Conservation (phyloP, 257 asterid species). For the Gentiana straminea region DNA sequence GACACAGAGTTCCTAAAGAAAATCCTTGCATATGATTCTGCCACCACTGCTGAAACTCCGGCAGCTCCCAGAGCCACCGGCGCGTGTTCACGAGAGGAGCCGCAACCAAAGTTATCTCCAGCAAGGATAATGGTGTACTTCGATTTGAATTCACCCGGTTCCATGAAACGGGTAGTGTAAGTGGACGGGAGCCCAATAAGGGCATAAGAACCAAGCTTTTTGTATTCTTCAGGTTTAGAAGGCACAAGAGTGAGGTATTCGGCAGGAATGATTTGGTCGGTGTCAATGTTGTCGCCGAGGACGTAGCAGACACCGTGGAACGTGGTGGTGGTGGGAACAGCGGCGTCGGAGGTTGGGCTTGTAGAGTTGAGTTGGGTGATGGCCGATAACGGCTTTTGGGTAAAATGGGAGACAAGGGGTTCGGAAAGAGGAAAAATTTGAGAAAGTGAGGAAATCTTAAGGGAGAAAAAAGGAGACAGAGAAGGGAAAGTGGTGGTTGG, state of each 20-base stretch:
- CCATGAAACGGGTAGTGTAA: constrained; percentile 55
- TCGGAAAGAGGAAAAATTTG: constrained; percentile 12
- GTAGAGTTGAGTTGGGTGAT: constrained; percentile 24
- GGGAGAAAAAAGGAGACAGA: constrained; percentile 19
- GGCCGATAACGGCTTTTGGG: constrained; percentile 13
- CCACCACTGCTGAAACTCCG: constrained; percentile 81
- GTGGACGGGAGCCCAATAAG: constrained; percentile 68
- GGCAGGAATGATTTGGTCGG: constrained; percentile 97
- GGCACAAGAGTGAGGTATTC: constrained; percentile 94
- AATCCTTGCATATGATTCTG: constrained; percentile 84
- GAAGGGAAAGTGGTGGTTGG: constrained; percentile 22
- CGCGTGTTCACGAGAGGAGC: constrained; percentile 92
- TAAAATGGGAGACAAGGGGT: constrained; percentile 19
- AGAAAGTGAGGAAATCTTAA: constrained; percentile 24
- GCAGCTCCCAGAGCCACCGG: constrained; percentile 92
- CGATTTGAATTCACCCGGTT: constrained; percentile 51
- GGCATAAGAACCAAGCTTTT: constrained; percentile 85
- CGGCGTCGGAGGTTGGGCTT: constrained; percentile 13
- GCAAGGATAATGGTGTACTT: constrained; percentile 62
- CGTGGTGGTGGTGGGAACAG: constrained; percentile 18
- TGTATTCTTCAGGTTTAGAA: constrained; percentile 84
- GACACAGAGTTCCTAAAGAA: constrained; percentile 90
- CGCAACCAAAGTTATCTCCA: constrained; percentile 94
- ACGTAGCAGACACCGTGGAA: constrained; percentile 90
- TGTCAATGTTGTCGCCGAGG: constrained; percentile 82